phyloP scores from a whole-genome alignment of 2,329 filamentous ascomycete species.

The Neurospora crassa region DNA sequence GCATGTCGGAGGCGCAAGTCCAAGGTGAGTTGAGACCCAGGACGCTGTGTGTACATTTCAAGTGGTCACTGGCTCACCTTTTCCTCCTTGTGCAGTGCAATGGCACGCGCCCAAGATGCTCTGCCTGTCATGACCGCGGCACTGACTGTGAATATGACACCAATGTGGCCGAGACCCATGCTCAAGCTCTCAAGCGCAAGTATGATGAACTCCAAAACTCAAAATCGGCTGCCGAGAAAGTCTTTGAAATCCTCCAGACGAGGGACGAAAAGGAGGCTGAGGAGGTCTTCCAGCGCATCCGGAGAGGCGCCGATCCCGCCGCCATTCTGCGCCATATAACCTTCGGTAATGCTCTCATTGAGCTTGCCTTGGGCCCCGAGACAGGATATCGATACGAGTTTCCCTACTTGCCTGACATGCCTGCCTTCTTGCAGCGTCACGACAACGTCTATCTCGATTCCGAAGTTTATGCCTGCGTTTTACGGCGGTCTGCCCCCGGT shows the following conservation, averaged over 20 bases:
- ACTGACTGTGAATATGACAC: constrained; percentile 23
- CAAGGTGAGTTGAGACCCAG: constrained; percentile 16
- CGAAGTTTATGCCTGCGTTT: constrained; percentile 19
- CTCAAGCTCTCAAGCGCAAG: constrained; percentile 24
- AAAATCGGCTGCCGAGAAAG: constrained; percentile 20
- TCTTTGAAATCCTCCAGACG: constrained; percentile 19
- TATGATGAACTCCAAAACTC: constrained; percentile 20
- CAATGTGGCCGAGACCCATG: constrained; percentile 21
- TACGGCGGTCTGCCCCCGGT: background rate
- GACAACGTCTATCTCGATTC: constrained; percentile 24
- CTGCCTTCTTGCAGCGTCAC: constrained; percentile 16
- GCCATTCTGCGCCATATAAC: constrained; percentile 26
- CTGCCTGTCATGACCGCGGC: constrained; percentile 20
- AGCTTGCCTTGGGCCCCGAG: constrained; percentile 28
- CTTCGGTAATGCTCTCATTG: constrained; percentile 28
- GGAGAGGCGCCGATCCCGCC: constrained; percentile 23
- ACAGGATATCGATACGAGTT: constrained; percentile 30
- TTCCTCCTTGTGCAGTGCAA: constrained; percentile 18
- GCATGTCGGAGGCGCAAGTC: constrained; percentile 24
- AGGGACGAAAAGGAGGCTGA: constrained; percentile 22
- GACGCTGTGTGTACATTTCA: background rate
- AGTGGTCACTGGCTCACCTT: background rate
- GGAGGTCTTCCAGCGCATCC: constrained; percentile 25
- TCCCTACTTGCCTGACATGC: constrained; percentile 26
- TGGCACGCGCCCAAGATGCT: constrained; percentile 21